Evolutionary conservation across 805 yeast genomes (phyloP), one percentile per base, ranked within the genome.

Genomic region (Hermanozyma aechmeae): DNA sequence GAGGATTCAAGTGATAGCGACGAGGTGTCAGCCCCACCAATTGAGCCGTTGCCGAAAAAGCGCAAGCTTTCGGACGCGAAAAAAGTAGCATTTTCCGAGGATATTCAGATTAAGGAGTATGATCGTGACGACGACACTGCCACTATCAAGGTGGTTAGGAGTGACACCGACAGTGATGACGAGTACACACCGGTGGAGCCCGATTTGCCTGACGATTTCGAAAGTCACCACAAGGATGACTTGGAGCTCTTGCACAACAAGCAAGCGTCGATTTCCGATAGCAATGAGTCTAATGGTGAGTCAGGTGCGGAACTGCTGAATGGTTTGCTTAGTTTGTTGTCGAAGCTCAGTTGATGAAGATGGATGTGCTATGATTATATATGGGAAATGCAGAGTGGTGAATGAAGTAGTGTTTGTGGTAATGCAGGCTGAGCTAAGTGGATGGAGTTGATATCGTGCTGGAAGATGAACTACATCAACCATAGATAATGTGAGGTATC

Each of bases 81-180:
- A 22, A 32, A 45, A 5, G 68, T 61, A 6, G 66, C 67, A 16
- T 61, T 61, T 32, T 53, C 65, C 0, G 66, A 61, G 28, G 58
- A 60, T 24, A 46, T 61, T 12, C 61, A 61, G 38, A 48, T 61
- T 17, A 61, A 61, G 34, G 68, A 61, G 36, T 61, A 46, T 32
- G 61, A 54, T 16, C 38, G 58, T 6, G 68, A 61, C 26, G 63
- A 57, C n/a, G 47, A 49, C 16, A 38, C 48, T 4, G 48, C 44
- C 16, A 35, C 28, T 7, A 42, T 43, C 16, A 42, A 44, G 19
- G 43, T 49, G 8, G 39, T 39, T n/a, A 42, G 42, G 16, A 45
- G 54, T 30, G 48, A 43, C 24, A 29, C 26, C 11, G 38, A 34
- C 10, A 22, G 25, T 5, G 33, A 30, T 5, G 38, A 42, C 21